Base-by-base conservation (phyloP, 1,284 basidiomycete species). In the Lentinula novae-zelandiae region DNA sequence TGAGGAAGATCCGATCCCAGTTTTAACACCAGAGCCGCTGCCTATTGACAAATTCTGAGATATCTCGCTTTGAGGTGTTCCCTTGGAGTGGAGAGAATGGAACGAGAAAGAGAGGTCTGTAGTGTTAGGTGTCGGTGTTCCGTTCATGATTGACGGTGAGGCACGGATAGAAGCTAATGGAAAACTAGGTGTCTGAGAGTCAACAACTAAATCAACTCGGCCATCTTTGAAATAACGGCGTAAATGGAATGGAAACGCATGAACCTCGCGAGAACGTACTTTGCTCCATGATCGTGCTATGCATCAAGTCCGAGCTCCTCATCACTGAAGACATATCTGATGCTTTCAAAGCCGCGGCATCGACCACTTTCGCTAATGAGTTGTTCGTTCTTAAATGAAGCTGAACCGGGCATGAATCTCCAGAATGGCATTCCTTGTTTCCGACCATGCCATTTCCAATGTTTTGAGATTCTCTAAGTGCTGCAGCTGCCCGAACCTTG, bases 231-330 rank as follows among this genome's bases (percentile, higher is more conserved):
- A 56, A 51, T 33, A 27, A n/a, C 33, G 17, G 5, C 17, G 50
- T 4, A 46, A 27, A n/a, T 34, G 5, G 10, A 46, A 5, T 27
- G 31, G 10, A 46, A 27, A 13, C 22, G 3, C 31, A 46, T n/a
- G 17, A 6, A 48, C 36, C 12, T 31, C 8, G 20, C 33, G 15
- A 27, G 22, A 2, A 49, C 50, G 52, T 49, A 63, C 62, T 55
- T 60, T 60, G 62, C 20, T 63, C 58, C 62, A 60, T 63, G 20
- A 58, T 51, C 8, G 54, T 63, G 42, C 60, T 62, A 49, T 58
- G 60, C 56, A 57, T 58, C 51, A 60, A 40, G 10, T 53, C 36
- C 10, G 50, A 39, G 20, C 58, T 51, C 34, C 52, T 63, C 15
- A 39, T 51, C 22, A 58, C 52, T 12, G 52, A 48, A n/a, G 62